Conservation (phyloP, 345 rosid genomes). For the Garcia nutans region DNA sequence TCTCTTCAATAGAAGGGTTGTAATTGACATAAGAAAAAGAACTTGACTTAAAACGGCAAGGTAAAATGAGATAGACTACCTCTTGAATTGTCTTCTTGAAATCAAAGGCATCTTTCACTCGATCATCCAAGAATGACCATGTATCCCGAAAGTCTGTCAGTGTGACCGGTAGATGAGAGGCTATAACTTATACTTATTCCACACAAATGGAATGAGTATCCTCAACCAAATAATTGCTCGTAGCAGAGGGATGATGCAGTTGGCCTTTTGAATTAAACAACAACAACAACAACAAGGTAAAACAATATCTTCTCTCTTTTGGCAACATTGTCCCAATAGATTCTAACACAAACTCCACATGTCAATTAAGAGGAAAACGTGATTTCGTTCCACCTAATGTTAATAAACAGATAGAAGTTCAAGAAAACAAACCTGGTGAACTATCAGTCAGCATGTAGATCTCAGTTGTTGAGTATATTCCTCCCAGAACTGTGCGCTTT, state of each 20-base stretch:
- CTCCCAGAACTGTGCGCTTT: constrained; percentile 86
- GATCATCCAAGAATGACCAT: constrained; percentile 73
- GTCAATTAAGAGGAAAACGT: not conserved
- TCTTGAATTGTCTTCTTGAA: constrained; percentile 80
- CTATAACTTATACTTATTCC: not conserved
- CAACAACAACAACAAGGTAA: not conserved
- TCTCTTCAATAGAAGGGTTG: not conserved
- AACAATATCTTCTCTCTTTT: too few relatives aligned
- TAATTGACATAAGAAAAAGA: not conserved
- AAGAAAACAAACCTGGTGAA: constrained; percentile 60
- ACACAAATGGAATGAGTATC: constrained; percentile 10
- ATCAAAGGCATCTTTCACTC: constrained; percentile 91
- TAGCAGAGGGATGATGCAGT: not conserved
- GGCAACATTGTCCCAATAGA: not conserved
- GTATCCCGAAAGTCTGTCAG: constrained; percentile 65
- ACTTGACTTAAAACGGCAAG: not conserved
- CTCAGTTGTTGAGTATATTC: constrained; percentile 92
- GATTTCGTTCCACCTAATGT: not conserved
- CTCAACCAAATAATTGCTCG: not conserved
- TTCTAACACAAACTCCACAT: not conserved
- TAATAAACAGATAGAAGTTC: not conserved
- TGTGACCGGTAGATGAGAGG: constrained; percentile 3
- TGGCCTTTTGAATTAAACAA: not conserved
- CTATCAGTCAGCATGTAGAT: constrained; percentile 91
- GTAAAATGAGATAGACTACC: constrained; percentile 41